phyloP scores from a whole-genome alignment of 2,329 filamentous ascomycete genomes.

The Erysiphe pulchra region DNA sequence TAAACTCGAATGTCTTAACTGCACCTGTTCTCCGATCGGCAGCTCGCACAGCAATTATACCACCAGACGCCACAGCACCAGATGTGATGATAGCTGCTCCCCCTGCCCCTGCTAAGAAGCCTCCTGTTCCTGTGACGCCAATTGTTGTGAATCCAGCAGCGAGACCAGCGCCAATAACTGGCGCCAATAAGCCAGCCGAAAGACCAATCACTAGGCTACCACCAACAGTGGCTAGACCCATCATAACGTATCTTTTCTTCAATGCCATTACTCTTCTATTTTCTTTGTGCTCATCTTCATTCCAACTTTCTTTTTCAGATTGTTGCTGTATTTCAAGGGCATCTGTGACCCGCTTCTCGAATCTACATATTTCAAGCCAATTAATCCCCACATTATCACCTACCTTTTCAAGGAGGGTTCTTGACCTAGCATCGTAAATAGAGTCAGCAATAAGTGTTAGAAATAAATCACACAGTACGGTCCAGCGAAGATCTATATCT shows the following conservation, averaged over 20 bases:
- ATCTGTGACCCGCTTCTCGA: conserved; percentile 92
- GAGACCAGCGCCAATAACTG: conserved; percentile 78
- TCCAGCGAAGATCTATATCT: conserved; percentile 93
- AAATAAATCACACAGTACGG: conserved; percentile 85
- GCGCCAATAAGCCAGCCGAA: conserved; percentile 73
- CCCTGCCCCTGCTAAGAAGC: conserved; percentile 74
- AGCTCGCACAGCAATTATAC: conserved; percentile 63
- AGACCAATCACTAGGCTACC: conserved; percentile 87
- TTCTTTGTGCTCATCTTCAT: conserved; percentile 87
- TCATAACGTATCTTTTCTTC: conserved; percentile 70
- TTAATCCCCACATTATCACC: conserved; percentile 56
- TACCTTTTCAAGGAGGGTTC: conserved; percentile 60
- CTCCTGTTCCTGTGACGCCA: conserved; percentile 66
- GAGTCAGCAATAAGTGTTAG: conserved; percentile 91
- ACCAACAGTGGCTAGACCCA: conserved; percentile 90
- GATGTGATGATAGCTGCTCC: conserved; percentile 89
- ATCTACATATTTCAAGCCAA: conserved; percentile 84
- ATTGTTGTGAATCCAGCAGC: conserved; percentile 91
- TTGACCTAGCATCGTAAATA: conserved; percentile 70
- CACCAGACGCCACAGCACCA: conserved; percentile 60
- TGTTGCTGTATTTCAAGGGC: conserved; percentile 94
- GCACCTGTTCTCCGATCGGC: conserved; percentile 72
- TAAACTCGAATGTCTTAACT: conserved; percentile 90
- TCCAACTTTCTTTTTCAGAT: conserved; percentile 89
- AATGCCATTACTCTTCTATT: conserved; percentile 54